Conservation (phyloP, 2,329 filamentous ascomycete genomes). For the Stagonosporopsis cucurbitacearum region DNA sequence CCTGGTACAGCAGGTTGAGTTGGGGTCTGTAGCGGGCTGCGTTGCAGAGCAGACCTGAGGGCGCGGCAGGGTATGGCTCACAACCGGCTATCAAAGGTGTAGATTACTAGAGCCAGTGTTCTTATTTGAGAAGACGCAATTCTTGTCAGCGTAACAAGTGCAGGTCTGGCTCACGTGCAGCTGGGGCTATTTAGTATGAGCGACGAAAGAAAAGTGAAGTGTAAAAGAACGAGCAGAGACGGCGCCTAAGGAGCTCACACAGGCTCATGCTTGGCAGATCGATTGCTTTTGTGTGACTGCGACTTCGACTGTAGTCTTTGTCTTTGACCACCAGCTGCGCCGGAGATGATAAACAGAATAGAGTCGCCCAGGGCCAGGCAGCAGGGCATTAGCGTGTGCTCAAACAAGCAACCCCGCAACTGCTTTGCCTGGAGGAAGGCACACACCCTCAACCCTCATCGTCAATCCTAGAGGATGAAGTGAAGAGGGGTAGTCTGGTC, state of each 20-base stretch:
- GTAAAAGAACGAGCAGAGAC: background rate
- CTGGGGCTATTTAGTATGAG: background rate
- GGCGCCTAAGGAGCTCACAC: slow-evolving; percentile 7
- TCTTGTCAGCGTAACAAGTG: background rate
- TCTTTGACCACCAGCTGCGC: slow-evolving; percentile 7
- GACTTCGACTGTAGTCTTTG: slow-evolving; percentile 22
- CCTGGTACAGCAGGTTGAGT: slow-evolving; percentile 4
- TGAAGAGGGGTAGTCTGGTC: background rate
- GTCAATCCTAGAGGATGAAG: background rate
- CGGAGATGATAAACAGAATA: slow-evolving; percentile 14
- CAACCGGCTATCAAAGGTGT: background rate
- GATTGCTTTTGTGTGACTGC: slow-evolving; percentile 17
- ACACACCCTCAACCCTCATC: background rate
- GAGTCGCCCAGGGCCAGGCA: slow-evolving; percentile 32
- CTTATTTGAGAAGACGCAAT: background rate
- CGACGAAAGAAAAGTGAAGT: background rate
- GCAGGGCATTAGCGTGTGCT: slow-evolving; percentile 14
- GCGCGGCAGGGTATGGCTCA: background rate
- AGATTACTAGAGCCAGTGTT: slow-evolving; percentile 16
- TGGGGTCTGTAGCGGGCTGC: background rate
- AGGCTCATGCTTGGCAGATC: slow-evolving; percentile 21
- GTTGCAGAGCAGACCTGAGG: background rate
- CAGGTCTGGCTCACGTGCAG: background rate
- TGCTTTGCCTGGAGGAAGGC: background rate
- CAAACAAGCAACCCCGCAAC: slow-evolving; percentile 2